Evolutionary conservation across 1,284 basidiomycete genomes (phyloP), one percentile per base, ranked within the genome.

Genomic region (Sanghuangporus sanghuang): DNA sequence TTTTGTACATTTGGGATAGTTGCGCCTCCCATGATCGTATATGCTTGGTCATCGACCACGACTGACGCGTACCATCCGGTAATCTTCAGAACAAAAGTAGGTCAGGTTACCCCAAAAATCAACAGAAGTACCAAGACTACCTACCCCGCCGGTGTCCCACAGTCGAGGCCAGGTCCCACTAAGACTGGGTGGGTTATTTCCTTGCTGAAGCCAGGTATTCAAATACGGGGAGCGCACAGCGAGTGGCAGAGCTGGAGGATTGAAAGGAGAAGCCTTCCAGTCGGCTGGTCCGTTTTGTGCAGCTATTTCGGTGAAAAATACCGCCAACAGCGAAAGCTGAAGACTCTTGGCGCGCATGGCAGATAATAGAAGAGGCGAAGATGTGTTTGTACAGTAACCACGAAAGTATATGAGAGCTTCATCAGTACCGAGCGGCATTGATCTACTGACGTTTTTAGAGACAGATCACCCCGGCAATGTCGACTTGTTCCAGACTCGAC

Each of bases 21-120:
- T n/a, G 66, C 39, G 23, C 64, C 66, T 18, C 52, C 44, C 16
- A 59, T 18, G 23, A 66, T 38, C 27, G 42, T 39, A 63, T 70
- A 78, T 4, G 71, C 61, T 16, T 63, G 36, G 1, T 71, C 73
- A 63, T 79, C 79, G 0, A 81, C 76, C 12, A 75, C 68, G 14
- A 78, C 71, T 54, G 74, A 70, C 3, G 75, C 75, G 60, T 70
- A 71, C 78, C 78, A 80, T 21, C 75, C 75, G 12, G 76, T 61
- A 38, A 66, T 67, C 69, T 69, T 16, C 7, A 53, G 16, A 38
- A 36, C 16, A 6, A 7, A 18, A 54, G n/a, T 14, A 7, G 38
- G 32, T 53, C 7, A 53, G 6, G 40, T 2, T 6, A 46, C 2
- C 16, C 21, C 21, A 2, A 7, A 46, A 11, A 46, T 7, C 7